phyloP scores from a whole-genome alignment of 2,329 filamentous ascomycete species.

The Hirsutella rhossiliensis region DNA sequence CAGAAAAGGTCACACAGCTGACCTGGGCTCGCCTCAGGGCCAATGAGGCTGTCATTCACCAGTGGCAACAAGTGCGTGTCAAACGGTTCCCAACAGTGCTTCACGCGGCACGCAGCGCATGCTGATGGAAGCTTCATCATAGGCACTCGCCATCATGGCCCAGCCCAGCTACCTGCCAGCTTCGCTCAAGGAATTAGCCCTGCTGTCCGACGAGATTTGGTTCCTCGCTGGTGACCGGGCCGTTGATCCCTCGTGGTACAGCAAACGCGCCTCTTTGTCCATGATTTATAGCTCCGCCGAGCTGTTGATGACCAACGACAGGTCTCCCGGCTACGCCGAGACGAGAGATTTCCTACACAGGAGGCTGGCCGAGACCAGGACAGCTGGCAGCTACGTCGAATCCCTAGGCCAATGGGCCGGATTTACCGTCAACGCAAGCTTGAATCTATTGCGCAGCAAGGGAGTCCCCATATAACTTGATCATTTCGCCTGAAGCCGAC shows the following conservation, averaged over 20 bases:
- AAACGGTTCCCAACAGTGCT: not conserved
- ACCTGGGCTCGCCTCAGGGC: constrained; percentile 66
- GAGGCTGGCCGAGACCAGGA: constrained; percentile 57
- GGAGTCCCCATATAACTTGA: constrained; percentile 59
- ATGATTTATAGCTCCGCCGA: constrained; percentile 61
- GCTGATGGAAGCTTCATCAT: not conserved
- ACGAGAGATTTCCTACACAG: constrained; percentile 72
- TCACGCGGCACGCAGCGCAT: not conserved
- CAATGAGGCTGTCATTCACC: constrained; percentile 59
- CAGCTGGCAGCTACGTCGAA: constrained; percentile 47
- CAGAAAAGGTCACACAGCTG: constrained; percentile 56
- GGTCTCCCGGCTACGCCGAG: constrained; percentile 57
- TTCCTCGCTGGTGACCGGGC: constrained; percentile 71
- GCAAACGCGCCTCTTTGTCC: constrained; percentile 44
- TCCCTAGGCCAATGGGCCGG: constrained; percentile 66
- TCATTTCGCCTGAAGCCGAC: not conserved
- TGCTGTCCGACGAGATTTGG: constrained; percentile 85
- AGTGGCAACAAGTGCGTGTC: constrained; percentile 49
- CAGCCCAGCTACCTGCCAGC: constrained; percentile 65
- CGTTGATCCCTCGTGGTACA: constrained; percentile 83
- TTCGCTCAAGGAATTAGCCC: constrained; percentile 67
- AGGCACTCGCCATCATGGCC: constrained; percentile 87
- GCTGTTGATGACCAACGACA: constrained; percentile 89
- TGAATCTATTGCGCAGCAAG: constrained; percentile 82
- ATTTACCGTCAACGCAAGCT: constrained; percentile 62